A percentile compares a stretch with the other conserved stretches of the same genome.
Conservation (phyloP, 129 eudicot genomes). For the Centella asiatica region DNA sequence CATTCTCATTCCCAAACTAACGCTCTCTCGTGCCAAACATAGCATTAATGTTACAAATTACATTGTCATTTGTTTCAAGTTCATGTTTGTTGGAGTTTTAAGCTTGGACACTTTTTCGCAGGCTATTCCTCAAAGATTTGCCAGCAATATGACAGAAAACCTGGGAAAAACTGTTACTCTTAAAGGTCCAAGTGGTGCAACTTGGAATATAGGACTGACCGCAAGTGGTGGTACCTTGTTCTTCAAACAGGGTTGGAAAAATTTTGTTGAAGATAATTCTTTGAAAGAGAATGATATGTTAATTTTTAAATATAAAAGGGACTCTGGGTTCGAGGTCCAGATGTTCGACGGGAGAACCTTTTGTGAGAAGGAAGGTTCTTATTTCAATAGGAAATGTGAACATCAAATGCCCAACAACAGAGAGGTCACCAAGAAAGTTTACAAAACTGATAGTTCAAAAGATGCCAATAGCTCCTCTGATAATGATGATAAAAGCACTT, state of each 20-base stretch:
- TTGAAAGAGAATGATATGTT: slow-evolving; percentile 29
- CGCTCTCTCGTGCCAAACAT: too few relatives aligned
- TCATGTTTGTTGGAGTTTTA: too few relatives aligned
- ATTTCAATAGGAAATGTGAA: slow-evolving; percentile 26
- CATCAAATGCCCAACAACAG: slow-evolving; percentile 9
- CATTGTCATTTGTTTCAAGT: too few relatives aligned
- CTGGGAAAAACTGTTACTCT: slow-evolving; percentile 19
- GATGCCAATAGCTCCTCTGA: slow-evolving; percentile 5
- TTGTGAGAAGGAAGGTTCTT: slow-evolving; percentile 37
- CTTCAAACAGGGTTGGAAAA: slow-evolving; percentile 28
- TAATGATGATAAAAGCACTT: slow-evolving; percentile 1
- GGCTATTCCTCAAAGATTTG: slow-evolving; percentile 34
- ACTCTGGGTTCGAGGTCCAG: slow-evolving; percentile 26
- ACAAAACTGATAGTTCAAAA: background rate
- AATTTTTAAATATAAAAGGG: slow-evolving; percentile 30
- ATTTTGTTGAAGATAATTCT: slow-evolving; percentile 27
- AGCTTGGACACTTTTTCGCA: slow-evolving; percentile 1
- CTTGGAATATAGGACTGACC: slow-evolving; percentile 25
- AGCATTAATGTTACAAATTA: too few relatives aligned
- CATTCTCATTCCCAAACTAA: too few relatives aligned
- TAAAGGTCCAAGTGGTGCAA: slow-evolving; percentile 29
- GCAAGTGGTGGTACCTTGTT: slow-evolving; percentile 16
- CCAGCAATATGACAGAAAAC: slow-evolving; percentile 23
- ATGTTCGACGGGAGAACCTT: slow-evolving; percentile 25
- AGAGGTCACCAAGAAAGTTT: background rate